These are phyloP conservation scores for Glomus cerebriforme DNA, from an alignment of 192 early-diverging fungal species.

Conservation along the genomic window DNA sequence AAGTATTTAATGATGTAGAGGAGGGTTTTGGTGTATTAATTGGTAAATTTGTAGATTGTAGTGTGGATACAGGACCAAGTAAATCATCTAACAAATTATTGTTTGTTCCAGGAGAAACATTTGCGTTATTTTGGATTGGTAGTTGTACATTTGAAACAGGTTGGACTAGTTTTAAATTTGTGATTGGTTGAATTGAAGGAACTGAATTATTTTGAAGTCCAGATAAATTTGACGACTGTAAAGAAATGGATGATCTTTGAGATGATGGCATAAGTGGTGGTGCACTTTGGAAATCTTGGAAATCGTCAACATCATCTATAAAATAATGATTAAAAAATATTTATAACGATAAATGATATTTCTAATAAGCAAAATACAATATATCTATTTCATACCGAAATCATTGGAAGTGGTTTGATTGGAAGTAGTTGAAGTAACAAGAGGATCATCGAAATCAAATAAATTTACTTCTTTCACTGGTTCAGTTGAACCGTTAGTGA, in stretches of 20 bases:
- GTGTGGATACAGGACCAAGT: conserved; percentile 21
- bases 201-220: conserved; percentile 22
- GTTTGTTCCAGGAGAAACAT: neutral
- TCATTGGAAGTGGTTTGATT: conserved; percentile 39
- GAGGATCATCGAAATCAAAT: conserved; percentile 68
- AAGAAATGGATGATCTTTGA: conserved; percentile 32
- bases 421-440: conserved; percentile 32
- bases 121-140: neutral
- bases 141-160: conserved; percentile 6
- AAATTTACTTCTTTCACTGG: conserved; percentile 57
- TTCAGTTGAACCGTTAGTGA: conserved; percentile 29
- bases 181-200: conserved; percentile 37
- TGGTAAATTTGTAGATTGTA: conserved; percentile 31
- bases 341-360: conserved; percentile 26
- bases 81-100: conserved; percentile 32
- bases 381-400: conserved; percentile 28
- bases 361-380: conserved; percentile 20
- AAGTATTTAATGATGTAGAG: neutral
- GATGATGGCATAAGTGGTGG: conserved; percentile 37
- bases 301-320: conserved; percentile 58
- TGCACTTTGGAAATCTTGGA: conserved; percentile 69
- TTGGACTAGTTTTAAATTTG: conserved; percentile 27
- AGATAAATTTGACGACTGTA: conserved; percentile 17
- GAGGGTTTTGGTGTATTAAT: conserved; percentile 19
- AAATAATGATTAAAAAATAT: conserved; percentile 35